A percentile compares a stretch with the other conserved stretches of the same genome.
phyloP scores from a whole-genome alignment of 2,329 filamentous ascomycete species.

The Aspergillus fijiensis region DNA sequence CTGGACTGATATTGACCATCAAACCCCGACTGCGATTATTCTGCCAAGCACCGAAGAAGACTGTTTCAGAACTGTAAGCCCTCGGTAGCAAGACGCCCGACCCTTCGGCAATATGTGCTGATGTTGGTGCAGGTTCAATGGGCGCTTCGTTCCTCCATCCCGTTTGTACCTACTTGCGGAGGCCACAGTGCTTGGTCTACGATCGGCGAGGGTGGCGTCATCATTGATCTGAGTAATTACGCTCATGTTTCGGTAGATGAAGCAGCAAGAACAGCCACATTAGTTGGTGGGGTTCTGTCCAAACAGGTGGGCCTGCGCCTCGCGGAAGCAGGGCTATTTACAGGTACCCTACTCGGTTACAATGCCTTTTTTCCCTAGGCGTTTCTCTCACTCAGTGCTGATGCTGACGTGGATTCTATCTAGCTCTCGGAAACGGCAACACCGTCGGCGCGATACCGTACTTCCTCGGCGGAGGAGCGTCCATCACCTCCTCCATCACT shows the following conservation, averaged over 20 bases:
- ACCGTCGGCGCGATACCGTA: constrained; percentile 1
- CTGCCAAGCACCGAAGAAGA: not conserved
- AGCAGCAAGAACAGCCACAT: not conserved
- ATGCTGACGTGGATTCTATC: too few species aligned
- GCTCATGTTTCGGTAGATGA: not conserved
- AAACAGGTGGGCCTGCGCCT: not conserved
- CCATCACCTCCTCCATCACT: constrained; percentile 5
- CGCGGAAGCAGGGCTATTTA: constrained; percentile 2
- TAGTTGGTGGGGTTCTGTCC: not conserved
- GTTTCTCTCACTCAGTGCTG: too few species aligned
- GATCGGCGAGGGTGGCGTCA: not conserved
- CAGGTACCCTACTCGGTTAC: not conserved
- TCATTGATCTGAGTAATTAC: constrained; percentile 1
- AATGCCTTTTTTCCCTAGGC: too few species aligned
- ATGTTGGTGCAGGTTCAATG: not conserved
- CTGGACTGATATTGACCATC: not conserved
- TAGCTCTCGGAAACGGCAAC: constrained; percentile 4
- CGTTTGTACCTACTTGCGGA: not conserved
- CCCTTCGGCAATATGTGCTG: not conserved
- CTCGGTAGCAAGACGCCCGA: too few species aligned
- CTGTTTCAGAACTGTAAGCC: not conserved
- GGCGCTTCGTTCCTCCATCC: not conserved
- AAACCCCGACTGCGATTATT: not conserved
- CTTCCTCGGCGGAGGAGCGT: not conserved
- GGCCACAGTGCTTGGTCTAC: constrained; percentile 5